These are phyloP conservation scores for Delonix regia DNA, from an alignment of 306 rosid genomes.

Conservation along the genomic window DNA sequence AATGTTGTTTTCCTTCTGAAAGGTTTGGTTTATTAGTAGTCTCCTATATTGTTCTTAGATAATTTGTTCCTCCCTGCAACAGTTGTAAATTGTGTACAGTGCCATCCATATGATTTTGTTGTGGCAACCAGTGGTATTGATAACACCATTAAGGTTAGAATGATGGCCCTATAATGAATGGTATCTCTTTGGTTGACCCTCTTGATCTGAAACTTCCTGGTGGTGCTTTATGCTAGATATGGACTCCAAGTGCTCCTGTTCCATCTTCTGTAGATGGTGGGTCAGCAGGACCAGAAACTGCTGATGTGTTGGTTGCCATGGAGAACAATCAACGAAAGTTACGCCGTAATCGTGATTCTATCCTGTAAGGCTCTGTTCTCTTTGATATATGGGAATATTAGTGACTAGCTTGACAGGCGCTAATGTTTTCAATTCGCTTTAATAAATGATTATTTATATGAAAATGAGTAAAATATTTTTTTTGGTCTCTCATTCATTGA, in stretches of 20 bases:
- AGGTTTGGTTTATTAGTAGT: constrained; percentile 18
- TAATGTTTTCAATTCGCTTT: not conserved
- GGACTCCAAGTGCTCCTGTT: constrained; percentile 84
- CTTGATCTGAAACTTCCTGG: constrained; percentile 38
- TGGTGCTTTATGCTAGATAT: constrained; percentile 60
- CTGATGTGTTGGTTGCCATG: constrained; percentile 66
- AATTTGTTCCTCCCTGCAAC: constrained; percentile 37
- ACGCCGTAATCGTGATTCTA: constrained; percentile 65
- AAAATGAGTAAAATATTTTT: too few species aligned
- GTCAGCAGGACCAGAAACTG: constrained; percentile 72
- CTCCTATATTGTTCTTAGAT: constrained; percentile 29
- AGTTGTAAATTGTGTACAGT: constrained; percentile 94
- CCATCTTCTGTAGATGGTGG: constrained; percentile 83
- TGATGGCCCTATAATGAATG: constrained; percentile 27
- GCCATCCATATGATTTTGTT: constrained; percentile 89
- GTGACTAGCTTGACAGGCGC: not conserved
- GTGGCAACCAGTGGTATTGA: constrained; percentile 98
- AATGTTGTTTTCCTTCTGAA: constrained; percentile 33
- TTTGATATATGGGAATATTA: constrained; percentile 11
- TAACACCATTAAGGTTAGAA: constrained; percentile 85
- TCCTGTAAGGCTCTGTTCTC: constrained; percentile 64
- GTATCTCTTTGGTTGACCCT: constrained; percentile 18
- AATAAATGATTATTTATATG: not conserved
- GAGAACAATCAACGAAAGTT: constrained; percentile 78
- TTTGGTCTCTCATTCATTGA: too few species aligned